Conservation (phyloP, 1,284 basidiomycete species). For the Pulveroboletus sp. region DNA sequence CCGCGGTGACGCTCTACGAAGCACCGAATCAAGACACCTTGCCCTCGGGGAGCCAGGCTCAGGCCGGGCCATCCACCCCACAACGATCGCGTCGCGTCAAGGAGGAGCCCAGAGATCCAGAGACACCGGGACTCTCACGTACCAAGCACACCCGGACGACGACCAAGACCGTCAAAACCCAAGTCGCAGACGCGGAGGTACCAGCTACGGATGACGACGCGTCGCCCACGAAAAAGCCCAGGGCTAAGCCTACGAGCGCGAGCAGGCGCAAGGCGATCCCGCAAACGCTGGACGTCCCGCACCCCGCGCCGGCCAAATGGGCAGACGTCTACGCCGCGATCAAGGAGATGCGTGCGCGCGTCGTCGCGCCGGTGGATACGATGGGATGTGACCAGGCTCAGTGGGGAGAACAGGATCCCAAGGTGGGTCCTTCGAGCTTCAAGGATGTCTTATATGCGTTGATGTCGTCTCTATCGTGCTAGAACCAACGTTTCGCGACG, state of each 20-base stretch:
- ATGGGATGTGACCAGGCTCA: conserved; percentile 84
- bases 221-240: background rate
- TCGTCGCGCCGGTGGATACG: conserved; percentile 84
- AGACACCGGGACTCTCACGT: conserved; percentile 9
- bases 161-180: background rate
- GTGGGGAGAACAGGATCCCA: conserved; percentile 57
- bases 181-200: background rate
- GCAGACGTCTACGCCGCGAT: conserved; percentile 73
- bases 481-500: conserved; percentile 81
- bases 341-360: conserved; percentile 69
- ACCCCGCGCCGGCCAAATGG: conserved; percentile 75
- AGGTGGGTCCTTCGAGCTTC: conserved; percentile 38
- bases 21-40: background rate
- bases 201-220: too few relatives aligned
- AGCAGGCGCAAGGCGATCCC: conserved; percentile 42
- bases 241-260: conserved; percentile 2
- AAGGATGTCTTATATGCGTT: conserved; percentile 6
- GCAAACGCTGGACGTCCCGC: conserved; percentile 59
- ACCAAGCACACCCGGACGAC: background rate
- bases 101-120: conserved; percentile 27
- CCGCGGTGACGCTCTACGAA: conserved; percentile 42
- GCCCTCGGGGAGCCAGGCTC: background rate
- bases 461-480: background rate
- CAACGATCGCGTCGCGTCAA: conserved; percentile 34
- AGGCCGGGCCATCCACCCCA: conserved; percentile 11